phyloP scores from a whole-genome alignment of 176 grass and related monocot genomes.

The Pontederia crassipes region DNA sequence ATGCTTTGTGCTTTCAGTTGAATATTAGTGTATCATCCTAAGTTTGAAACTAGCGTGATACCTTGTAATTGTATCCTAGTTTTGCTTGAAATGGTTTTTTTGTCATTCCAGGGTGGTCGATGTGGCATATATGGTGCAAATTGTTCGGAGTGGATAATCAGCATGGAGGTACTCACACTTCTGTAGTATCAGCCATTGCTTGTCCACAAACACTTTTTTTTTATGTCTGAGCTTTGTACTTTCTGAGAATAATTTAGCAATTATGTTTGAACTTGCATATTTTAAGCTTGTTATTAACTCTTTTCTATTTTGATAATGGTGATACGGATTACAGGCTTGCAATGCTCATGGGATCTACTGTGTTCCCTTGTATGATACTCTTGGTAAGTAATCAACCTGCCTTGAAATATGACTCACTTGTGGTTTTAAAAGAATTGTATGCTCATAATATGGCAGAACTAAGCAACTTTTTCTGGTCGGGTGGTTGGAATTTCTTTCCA shows the following conservation, averaged over 20 bases:
- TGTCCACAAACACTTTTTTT: not conserved
- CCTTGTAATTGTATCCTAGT: not conserved
- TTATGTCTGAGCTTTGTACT: not conserved
- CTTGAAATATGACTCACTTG: not conserved
- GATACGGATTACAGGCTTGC: constrained; percentile 48
- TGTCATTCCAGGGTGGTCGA: constrained; percentile 29
- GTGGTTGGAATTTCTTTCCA: too few relatives aligned
- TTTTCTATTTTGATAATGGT: not conserved
- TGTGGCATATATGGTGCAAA: constrained; percentile 81
- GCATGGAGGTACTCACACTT: constrained; percentile 57
- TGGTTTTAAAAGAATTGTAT: too few relatives aligned
- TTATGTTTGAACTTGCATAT: not conserved
- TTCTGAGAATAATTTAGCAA: not conserved
- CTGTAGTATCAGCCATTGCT: not conserved
- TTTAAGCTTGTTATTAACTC: constrained; percentile 1
- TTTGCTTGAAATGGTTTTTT: not conserved
- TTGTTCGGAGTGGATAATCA: constrained; percentile 78
- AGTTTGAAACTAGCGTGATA: too few relatives aligned
- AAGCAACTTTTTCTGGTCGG: too few relatives aligned
- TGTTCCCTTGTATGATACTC: constrained; percentile 77
- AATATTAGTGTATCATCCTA: too few relatives aligned
- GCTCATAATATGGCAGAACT: too few relatives aligned
- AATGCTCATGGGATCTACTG: constrained; percentile 79
- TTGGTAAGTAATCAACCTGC: constrained; percentile 32
- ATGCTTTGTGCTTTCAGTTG: too few relatives aligned